Evolutionary conservation across 805 yeast genomes (phyloP).

Genomic region (Zygoascus biomembranicola): DNA sequence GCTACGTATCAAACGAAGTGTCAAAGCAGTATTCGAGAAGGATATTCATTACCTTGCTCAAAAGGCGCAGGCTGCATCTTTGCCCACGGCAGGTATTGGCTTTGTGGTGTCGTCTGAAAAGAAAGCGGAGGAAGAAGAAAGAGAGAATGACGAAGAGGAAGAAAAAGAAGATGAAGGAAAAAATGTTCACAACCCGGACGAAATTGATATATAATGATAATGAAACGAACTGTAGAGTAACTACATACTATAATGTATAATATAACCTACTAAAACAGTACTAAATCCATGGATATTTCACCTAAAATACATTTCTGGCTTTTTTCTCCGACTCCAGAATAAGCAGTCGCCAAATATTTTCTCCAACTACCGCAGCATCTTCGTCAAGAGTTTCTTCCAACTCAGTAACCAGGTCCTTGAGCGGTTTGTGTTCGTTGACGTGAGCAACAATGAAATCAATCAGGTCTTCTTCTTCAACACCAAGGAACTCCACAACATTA

Average conservation of each 20-base stretch:
- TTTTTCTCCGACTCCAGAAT: conserved; percentile 17
- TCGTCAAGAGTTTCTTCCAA: conserved; percentile 35
- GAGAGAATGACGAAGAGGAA: not conserved
- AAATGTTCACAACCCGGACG: conserved; percentile 14
- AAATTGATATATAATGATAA: conserved; percentile 15
- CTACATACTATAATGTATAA: not conserved
- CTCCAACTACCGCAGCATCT: conserved; percentile 30
- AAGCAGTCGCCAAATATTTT: conserved; percentile 21
- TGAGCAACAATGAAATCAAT: conserved; percentile 24
- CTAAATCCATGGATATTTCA: too few relatives aligned
- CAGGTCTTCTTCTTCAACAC: conserved; percentile 28
- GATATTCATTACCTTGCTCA: conserved; percentile 6
- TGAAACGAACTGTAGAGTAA: not conserved
- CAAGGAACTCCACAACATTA: conserved; percentile 24
- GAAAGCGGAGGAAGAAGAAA: not conserved
- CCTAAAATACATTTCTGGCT: not conserved
- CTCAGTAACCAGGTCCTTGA: conserved; percentile 21
- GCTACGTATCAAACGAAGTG: conserved; percentile 50
- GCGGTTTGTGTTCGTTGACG: conserved; percentile 17
- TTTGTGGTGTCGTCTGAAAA: conserved; percentile 14
- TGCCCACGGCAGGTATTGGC: conserved; percentile 14
- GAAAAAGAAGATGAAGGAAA: not conserved
- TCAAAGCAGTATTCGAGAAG: conserved; percentile 14
- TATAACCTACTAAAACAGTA: not conserved
- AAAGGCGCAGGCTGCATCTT: not conserved